phyloP scores from a whole-genome alignment of 2,329 filamentous ascomycete genomes.

The Penicillium vulpinum region DNA sequence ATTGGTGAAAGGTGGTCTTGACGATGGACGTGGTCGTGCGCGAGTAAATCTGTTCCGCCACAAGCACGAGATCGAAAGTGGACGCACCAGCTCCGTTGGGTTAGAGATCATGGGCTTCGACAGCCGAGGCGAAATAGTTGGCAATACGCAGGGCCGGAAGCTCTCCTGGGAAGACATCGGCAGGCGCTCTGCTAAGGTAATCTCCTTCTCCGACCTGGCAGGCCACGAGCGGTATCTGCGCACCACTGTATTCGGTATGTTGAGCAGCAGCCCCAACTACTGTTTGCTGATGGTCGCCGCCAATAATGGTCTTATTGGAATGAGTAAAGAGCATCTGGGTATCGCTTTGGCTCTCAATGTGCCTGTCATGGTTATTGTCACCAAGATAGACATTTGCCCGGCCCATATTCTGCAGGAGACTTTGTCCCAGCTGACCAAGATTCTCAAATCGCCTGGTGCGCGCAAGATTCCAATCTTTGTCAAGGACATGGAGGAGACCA shows the following conservation, averaged over 20 bases:
- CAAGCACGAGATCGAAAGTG: slow-evolving; percentile 96
- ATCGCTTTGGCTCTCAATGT: slow-evolving; percentile 94
- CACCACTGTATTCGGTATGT: slow-evolving; percentile 91
- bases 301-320: slow-evolving; percentile 94
- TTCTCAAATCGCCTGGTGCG: slow-evolving; percentile 89
- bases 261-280: slow-evolving; percentile 95
- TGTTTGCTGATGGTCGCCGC: slow-evolving; percentile 97
- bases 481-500: slow-evolving; percentile 84
- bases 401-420: slow-evolving; percentile 94
- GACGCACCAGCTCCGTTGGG: slow-evolving; percentile 90
- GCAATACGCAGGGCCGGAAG: slow-evolving; percentile 79
- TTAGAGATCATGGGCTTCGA: slow-evolving; percentile 99
- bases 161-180: slow-evolving; percentile 98
- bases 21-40: slow-evolving; percentile 90
- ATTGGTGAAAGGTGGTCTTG: slow-evolving; percentile 89
- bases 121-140: slow-evolving; percentile 76
- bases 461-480: slow-evolving; percentile 96
- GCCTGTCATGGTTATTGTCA: slow-evolving; percentile 95
- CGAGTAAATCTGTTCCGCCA: slow-evolving; percentile 95
- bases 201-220: slow-evolving; percentile 91
- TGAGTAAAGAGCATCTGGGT: slow-evolving; percentile 97
- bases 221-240: slow-evolving; percentile 94
- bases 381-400: slow-evolving; percentile 97
- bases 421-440: slow-evolving; percentile 84
- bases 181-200: slow-evolving; percentile 89